Conservation (phyloP, 2,329 filamentous ascomycete genomes). For the Paraphoma sp. region DNA sequence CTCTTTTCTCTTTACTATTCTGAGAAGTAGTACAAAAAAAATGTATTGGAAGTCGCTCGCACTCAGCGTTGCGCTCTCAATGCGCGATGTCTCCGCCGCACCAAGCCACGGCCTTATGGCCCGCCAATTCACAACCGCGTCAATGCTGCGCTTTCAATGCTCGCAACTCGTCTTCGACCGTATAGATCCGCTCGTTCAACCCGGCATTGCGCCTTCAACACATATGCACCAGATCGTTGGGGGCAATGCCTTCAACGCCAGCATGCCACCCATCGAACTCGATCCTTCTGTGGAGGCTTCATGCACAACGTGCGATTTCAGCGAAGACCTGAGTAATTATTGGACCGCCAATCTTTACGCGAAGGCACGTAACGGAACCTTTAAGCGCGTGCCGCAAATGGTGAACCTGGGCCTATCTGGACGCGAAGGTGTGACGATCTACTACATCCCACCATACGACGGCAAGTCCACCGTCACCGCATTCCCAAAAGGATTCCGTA, state of each 20-base stretch:
- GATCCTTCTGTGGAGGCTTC: conserved; percentile 24
- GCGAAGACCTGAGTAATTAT: conserved; percentile 29
- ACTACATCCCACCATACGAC: conserved; percentile 41
- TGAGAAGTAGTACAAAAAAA: neutral
- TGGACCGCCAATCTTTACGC: conserved; percentile 39
- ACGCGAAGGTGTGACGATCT: conserved; percentile 35
- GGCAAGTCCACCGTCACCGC: conserved; percentile 45
- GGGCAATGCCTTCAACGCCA: conserved; percentile 36
- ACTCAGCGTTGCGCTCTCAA: conserved; percentile 21
- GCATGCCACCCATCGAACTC: conserved; percentile 23
- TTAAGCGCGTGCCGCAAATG: conserved; percentile 38
- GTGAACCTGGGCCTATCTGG: conserved; percentile 32
- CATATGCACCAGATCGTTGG: conserved; percentile 38
- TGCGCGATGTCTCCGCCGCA: conserved; percentile 22
- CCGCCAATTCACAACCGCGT: conserved; percentile 30
- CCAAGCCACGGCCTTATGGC: conserved; percentile 24
- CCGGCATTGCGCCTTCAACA: conserved; percentile 21
- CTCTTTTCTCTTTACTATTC: neutral
- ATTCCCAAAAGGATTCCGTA: conserved; percentile 35
- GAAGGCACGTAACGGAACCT: conserved; percentile 34
- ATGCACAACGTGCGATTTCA: conserved; percentile 34
- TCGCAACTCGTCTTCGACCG: conserved; percentile 27
- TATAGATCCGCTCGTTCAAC: conserved; percentile 31
- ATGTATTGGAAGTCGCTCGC: conserved; percentile 30
- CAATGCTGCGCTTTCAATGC: conserved; percentile 35